Evolutionary conservation across 2,329 filamentous ascomycete species (phyloP).

Genomic region (Pseudocercospora eumusae): DNA sequence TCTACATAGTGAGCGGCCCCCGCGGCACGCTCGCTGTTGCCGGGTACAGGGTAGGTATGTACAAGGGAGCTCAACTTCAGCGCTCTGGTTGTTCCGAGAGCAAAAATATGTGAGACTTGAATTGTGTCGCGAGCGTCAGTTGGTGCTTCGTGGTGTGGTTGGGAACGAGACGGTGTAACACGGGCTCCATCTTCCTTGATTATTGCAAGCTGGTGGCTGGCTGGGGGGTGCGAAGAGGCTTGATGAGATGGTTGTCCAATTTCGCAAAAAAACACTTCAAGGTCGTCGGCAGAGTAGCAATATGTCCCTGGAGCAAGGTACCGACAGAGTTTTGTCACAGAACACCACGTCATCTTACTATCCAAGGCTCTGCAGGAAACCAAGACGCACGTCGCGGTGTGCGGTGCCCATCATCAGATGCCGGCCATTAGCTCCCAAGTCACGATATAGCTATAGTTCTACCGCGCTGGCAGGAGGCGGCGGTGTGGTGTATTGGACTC

Average conservation of each 20-base stretch:
- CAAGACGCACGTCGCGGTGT: constrained; percentile 6
- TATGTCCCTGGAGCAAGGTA: constrained; percentile 7
- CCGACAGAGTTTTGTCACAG: constrained; percentile 9
- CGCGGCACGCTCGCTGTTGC: background rate
- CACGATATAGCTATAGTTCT: background rate
- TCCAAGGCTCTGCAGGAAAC: constrained; percentile 7
- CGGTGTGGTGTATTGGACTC: no score
- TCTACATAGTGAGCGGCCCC: background rate
- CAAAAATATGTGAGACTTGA: background rate
- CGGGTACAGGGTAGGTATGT: constrained; percentile 2
- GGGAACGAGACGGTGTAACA: constrained; percentile 4
- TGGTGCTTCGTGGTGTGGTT: constrained; percentile 2
- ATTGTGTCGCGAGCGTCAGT: background rate
- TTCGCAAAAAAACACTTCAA: constrained; percentile 7
- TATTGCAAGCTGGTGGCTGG: constrained; percentile 1
- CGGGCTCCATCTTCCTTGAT: constrained; percentile 1
- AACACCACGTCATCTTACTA: constrained; percentile 10
- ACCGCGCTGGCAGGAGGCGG: constrained; percentile 5
- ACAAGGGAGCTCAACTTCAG: constrained; percentile 10
- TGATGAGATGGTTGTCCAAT: no score
- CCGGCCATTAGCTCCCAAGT: background rate
- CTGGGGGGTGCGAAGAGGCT: constrained; percentile 5
- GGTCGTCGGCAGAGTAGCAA: constrained; percentile 10
- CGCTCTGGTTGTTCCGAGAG: background rate
- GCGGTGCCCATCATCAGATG: background rate